Conservation (phyloP, 805 yeast species). For the Jamesozyma lodderae region DNA sequence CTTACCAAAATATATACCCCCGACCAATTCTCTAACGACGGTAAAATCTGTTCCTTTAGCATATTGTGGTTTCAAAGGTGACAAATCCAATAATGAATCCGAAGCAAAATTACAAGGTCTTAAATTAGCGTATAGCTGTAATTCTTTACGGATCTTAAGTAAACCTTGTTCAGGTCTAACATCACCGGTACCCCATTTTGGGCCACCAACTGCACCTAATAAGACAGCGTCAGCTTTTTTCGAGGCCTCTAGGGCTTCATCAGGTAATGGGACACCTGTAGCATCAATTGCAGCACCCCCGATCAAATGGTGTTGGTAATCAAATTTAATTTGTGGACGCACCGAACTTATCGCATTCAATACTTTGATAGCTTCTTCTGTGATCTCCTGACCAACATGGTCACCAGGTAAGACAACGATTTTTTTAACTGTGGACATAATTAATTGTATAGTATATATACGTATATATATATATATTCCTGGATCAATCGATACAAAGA, state of each 20-base stretch:
- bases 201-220: conserved; percentile 98
- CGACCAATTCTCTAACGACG: conserved; percentile 93
- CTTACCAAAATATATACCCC: conserved; percentile 97
- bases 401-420: conserved; percentile 92
- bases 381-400: conserved; percentile 90
- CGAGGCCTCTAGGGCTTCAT: conserved; percentile 71
- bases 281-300: conserved; percentile 99
- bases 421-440: conserved; percentile 38
- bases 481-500: too few relatives aligned
- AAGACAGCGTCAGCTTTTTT: conserved; percentile 89
- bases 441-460: too few relatives aligned
- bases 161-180: conserved; percentile 98
- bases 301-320: conserved; percentile 74
- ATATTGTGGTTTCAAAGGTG: conserved; percentile 78
- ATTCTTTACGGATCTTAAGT: conserved; percentile 86
- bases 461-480: too few relatives aligned
- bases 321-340: conserved; percentile 51
- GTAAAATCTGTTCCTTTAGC: conserved; percentile 87
- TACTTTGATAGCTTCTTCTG: conserved; percentile 86
- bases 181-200: conserved; percentile 96
- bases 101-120: conserved; percentile 93
- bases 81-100: conserved; percentile 71
- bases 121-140: conserved; percentile 88
- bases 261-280: conserved; percentile 85
- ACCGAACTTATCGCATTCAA: conserved; percentile 64